Percentiles rank a stretch among this genome's conserved stretches.
These are phyloP conservation scores for Xylariaceae sp. DNA, from an alignment of 2,329 filamentous ascomycete species.

Conservation along the genomic window DNA sequence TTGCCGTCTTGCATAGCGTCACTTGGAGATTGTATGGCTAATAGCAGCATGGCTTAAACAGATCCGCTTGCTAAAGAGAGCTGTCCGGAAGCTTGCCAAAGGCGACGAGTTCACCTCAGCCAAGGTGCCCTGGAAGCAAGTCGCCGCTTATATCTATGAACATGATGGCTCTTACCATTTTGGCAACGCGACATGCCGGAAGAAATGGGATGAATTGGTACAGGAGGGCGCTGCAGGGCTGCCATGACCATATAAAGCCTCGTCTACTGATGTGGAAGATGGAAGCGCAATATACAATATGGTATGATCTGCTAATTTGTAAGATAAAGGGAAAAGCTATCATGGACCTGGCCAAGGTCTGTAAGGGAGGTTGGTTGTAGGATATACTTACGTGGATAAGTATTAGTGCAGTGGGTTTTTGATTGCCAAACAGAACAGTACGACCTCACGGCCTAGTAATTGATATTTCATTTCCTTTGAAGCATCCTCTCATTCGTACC, in stretches of 20 bases:
- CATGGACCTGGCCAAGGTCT: background rate
- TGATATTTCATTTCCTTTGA: background rate
- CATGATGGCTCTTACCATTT: slow-evolving; percentile 64
- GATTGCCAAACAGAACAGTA: slow-evolving; percentile 19
- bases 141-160: slow-evolving; percentile 58
- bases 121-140: slow-evolving; percentile 62
- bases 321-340: slow-evolving; percentile 20
- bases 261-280: background rate
- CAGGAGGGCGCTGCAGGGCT: slow-evolving; percentile 27
- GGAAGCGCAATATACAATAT: background rate
- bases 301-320: slow-evolving; percentile 21
- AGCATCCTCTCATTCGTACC: background rate
- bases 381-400: slow-evolving; percentile 34
- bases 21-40: background rate
- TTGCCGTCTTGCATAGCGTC: background rate
- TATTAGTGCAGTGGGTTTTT: slow-evolving; percentile 16
- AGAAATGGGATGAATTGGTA: slow-evolving; percentile 59
- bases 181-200: slow-evolving; percentile 63
- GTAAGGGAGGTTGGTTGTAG: slow-evolving; percentile 17
- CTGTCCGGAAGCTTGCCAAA: slow-evolving; percentile 47
- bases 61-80: slow-evolving; percentile 53
- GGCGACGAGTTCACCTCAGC: slow-evolving; percentile 35
- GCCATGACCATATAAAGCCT: slow-evolving; percentile 1
- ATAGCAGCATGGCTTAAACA: slow-evolving; percentile 31
- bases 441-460: slow-evolving; percentile 22